Percentiles rank a stretch among this genome's conserved stretches.
Evolutionary conservation across 495 filamentous ascomycete genomes (phyloP).

Genomic region (Astrothelium subdiscretum): DNA sequence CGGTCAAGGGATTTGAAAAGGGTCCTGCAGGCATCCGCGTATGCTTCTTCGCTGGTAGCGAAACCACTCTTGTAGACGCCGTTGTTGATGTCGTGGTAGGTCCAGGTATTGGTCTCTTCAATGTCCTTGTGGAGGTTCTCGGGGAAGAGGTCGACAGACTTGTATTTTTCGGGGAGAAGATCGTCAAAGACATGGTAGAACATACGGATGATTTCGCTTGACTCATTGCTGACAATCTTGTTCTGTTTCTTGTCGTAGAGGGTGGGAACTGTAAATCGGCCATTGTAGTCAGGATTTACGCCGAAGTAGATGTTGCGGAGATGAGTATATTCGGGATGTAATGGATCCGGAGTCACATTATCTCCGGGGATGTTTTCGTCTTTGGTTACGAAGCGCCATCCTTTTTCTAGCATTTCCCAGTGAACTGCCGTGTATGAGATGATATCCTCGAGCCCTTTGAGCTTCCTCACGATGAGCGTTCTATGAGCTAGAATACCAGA

Average conservation of each 20-base stretch:
- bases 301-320: constrained; percentile 63
- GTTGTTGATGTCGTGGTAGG: constrained; percentile 76
- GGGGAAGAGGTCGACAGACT: constrained; percentile 55
- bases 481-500: constrained; percentile 41
- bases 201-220: constrained; percentile 73
- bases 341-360: constrained; percentile 46
- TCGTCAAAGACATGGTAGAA: constrained; percentile 65
- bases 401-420: constrained; percentile 52
- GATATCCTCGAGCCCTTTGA: constrained; percentile 58
- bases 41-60: constrained; percentile 55
- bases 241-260: constrained; percentile 64
- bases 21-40: constrained; percentile 51
- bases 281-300: constrained; percentile 55
- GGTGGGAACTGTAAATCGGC: constrained; percentile 67
- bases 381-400: constrained; percentile 31
- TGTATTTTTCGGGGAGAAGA: constrained; percentile 47
- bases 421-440: constrained; percentile 55
- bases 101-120: constrained; percentile 69
- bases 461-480: constrained; percentile 51
- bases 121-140: constrained; percentile 47
- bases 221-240: constrained; percentile 77
- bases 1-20: constrained; percentile 65
- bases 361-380: constrained; percentile 36
- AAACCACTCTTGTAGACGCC: constrained; percentile 21
- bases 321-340: constrained; percentile 47